Base-by-base conservation (phyloP, 2,329 filamentous ascomycete species). In the Geosmithia flava region DNA sequence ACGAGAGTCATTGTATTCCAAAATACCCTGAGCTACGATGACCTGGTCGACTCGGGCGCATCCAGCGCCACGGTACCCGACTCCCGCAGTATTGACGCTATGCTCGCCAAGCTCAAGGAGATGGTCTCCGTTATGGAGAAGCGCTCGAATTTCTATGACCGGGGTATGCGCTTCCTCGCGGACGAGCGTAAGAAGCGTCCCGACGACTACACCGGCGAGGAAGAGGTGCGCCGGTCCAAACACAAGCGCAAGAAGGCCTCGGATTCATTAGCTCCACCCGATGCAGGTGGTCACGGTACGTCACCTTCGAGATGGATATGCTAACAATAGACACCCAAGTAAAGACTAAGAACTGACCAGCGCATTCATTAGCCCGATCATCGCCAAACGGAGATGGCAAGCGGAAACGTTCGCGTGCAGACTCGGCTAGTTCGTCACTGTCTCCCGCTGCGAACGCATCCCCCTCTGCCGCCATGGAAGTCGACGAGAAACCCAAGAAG, bases 241-340 rank as follows among this genome's bases (percentile, higher is more conserved):
- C 75, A 84, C 54, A 89, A 87, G 72, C 89, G 87, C 69, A 81
- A 85, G 61, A 89, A 88, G 66, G 85, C 83, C 20, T 70, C 77
- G 7, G 80, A 82, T 50, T 71, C 64, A 48, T 67, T 76, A 30
- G 70, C 70, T 50, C 72, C 78, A 8, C 78, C 75, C 51, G 80
- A 85, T 52, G 62, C 56, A 29, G 56, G 55, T 43, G 59, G 56
- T 43, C 51, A 54, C 45, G 62, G 62, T 67, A 59, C 48, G 62
- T n/a, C 41, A 45, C 10, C 10, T 29, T 10, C 15, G 16, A 5
- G n/a, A n/a, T n/a, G n/a, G 4, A 30, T 20, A 30, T 43, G 46
- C 20, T 15, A n/a, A 41, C n/a, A 23, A 15, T 45, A 11, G 43
- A 45, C 43, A 16, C 42, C 15, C 5, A 7, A 16, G 15, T 20